These are phyloP conservation scores for Globisporangium alternatum DNA, from an alignment of 352 stramenopile genomes.

Conservation along the genomic window DNA sequence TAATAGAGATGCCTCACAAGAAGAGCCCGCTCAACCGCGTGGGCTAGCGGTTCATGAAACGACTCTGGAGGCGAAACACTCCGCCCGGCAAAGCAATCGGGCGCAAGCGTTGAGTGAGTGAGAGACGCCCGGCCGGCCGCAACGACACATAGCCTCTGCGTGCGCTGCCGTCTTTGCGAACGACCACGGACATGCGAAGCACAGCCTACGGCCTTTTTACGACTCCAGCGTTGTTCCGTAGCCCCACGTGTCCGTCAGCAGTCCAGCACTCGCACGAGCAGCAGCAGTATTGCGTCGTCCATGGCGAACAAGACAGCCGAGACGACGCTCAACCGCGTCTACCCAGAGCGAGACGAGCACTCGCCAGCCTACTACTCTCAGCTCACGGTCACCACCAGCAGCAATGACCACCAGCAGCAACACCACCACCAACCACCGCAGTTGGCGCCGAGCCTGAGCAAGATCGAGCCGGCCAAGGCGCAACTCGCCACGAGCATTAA, in stretches of 20 bases:
- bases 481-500: neutral
- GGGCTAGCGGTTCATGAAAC: too few relatives aligned
- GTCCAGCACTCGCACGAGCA: neutral
- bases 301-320: constrained; percentile 13
- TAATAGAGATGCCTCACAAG: too few relatives aligned
- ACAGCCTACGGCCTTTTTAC: neutral
- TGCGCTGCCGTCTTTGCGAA: too few relatives aligned
- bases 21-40: too few relatives aligned
- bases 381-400: neutral
- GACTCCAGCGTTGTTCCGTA: neutral
- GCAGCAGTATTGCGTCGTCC: neutral
- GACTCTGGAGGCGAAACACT: too few relatives aligned
- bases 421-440: neutral
- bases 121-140: too few relatives aligned
- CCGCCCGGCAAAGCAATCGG: too few relatives aligned
- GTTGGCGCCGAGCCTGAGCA: constrained; percentile 3
- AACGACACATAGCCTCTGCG: too few relatives aligned
- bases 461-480: constrained; percentile 13
- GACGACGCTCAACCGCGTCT: constrained; percentile 12
- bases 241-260: neutral
- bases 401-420: neutral
- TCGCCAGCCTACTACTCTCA: constrained; percentile 11
- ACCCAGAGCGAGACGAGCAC: constrained; percentile 16
- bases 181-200: neutral
- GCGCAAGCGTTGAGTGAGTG: too few relatives aligned